Evolutionary conservation across 306 rosid genomes (phyloP), one percentile per base, ranked within the genome.

Genomic region (Abrus pulchellus): DNA sequence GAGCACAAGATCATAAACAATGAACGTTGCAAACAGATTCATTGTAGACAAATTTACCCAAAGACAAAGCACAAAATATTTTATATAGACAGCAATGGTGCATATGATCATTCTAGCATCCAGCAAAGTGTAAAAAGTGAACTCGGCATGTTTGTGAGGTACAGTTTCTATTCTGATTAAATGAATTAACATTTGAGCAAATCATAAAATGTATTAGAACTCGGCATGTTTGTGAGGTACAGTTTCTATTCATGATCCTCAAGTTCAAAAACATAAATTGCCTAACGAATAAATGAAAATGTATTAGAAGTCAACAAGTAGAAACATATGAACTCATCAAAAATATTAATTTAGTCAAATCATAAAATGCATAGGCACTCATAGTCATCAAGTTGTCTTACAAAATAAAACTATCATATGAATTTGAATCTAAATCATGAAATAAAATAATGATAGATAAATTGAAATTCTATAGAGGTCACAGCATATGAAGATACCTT

Each of bases 11-110:
- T 44, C 65, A 40, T 74, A 61, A 38, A 60, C 65, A 68, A 33
- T 13, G 34, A 73, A 50, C 49, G 70, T 79, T 67, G 73, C 68
- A 59, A 48, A 74, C 48, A 75, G 50, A 20, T 57, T 57, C 81
- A 33, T 13, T 72, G 68, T 27, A 74, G 34, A 74, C 12, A 48
- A 79, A 67, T 59, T 73, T 78, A 75, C 48, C 52, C 9, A 67
- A 68, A 14, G 11, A 77, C 40, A 64, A 53, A 43, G 41, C 52
- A 66, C 41, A 43, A 74, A 41, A 29, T 56, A 11, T 6, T 7
- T 43, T 30, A 30, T 11, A 6, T 9, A 27, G 9, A 74, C 57
- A 29, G 9, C 13, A 3, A 13, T 11, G 53, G 43, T 65, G 34
- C 62, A 55, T 48, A 63, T 53, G 80, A 73, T 64, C 40, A 64